Base-by-base conservation (phyloP, 2,329 filamentous ascomycete genomes). In the Alternaria angustiovoidea region DNA sequence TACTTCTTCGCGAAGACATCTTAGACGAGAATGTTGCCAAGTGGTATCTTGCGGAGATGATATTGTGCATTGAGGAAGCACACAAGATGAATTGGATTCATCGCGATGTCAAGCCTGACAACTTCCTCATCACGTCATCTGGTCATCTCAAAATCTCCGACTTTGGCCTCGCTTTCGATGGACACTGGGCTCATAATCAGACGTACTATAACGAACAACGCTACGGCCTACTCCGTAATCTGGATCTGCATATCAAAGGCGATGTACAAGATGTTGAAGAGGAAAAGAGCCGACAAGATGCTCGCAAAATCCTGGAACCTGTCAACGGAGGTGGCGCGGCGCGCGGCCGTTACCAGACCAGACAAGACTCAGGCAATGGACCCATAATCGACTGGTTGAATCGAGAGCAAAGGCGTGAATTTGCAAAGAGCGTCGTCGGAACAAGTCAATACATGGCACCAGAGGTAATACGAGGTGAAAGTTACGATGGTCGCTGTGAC, bases 381-480 rank as follows among this genome's bases (percentile, higher is more conserved):
- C 73, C 75, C 1, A 74, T 77, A n/a, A 60, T 79, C 7, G 74
- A 80, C 55, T 82, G 78, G 75, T 72, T 81, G 20, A 81, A 83
- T 53, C 78, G 79, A 20, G 78, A 75, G 5, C 80, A 82, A 51
- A 90, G 89, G 67, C 88, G 93, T 39, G 86, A 87, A 34, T 85
- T 92, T 34, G 94, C 94, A 1, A 87, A 89, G 67, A 97, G 93
- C 46, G 89, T 97, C 1, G 94, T 98, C 11, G 94, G 94, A 2
- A 98, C 95, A 2, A 97, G 93, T 75, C 94, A 97, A 75, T 98
- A 98, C 81, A 98, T 97, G 95, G 94, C 95, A 0, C 94, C 94
- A 2, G 95, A 98, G 81, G 92, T 98, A 18, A 89, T 97, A 59
- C 84, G 86, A 66, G 92, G 94, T 28, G 86, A 93, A 49, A 81